These are phyloP conservation scores for Lantana camara DNA, from an alignment of 257 asterid genomes.

Conservation along the genomic window DNA sequence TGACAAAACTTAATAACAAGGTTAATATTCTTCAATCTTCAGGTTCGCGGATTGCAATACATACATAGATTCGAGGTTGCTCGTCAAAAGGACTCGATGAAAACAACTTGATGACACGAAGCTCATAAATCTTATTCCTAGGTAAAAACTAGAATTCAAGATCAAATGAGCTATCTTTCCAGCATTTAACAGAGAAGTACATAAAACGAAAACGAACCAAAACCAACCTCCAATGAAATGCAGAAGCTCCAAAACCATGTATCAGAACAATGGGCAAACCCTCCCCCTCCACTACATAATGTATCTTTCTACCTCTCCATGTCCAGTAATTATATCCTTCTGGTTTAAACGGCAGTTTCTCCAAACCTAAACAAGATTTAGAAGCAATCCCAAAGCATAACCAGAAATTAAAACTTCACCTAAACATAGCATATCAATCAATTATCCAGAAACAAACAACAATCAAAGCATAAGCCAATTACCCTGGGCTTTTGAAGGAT, in stretches of 20 bases:
- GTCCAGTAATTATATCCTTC: conserved; percentile 91
- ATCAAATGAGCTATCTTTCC: background rate
- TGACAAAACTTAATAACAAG: background rate
- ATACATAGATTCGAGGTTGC: background rate
- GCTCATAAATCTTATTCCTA: background rate
- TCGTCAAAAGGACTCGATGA: background rate
- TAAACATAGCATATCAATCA: background rate
- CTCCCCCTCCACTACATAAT: conserved; percentile 91
- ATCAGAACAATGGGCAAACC: conserved; percentile 82
- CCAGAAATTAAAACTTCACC: background rate
- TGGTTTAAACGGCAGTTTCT: conserved; percentile 65
- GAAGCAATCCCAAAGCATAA: conserved; percentile 22
- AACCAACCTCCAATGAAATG: conserved; percentile 91
- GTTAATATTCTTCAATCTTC: background rate
- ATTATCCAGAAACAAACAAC: background rate
- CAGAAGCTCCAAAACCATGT: conserved; percentile 99
- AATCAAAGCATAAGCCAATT: background rate
- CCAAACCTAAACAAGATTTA: conserved; percentile 54
- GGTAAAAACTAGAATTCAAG: background rate
- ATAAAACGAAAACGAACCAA: background rate
- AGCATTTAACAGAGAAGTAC: conserved; percentile 8
- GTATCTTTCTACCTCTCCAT: conserved; percentile 79
- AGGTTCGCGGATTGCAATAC: background rate
- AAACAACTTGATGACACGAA: background rate
- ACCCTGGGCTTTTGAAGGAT: conserved; percentile 60